A percentile compares a stretch with the other conserved stretches of the same genome.
Evolutionary conservation across 352 stramenopile genomes (phyloP).

Genomic region (Globisporangium paroecandrum): DNA sequence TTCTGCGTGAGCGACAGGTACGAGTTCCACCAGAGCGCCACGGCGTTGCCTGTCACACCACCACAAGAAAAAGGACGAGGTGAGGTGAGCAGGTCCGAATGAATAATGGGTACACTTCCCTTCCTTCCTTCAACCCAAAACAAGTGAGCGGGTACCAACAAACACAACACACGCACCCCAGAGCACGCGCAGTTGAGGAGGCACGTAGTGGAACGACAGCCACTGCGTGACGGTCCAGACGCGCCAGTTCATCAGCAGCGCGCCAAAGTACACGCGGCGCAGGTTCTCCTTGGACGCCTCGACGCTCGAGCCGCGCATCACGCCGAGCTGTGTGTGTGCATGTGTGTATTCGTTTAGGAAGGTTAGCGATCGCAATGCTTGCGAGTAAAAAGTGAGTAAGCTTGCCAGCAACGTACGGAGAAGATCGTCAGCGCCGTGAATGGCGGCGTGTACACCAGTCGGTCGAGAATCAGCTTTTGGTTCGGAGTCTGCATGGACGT

Average conservation of each 20-base stretch:
- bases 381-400: background rate
- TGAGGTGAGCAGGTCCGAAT: background rate
- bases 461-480: slow-evolving; percentile 71
- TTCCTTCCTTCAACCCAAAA: background rate
- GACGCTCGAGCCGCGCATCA: slow-evolving; percentile 51
- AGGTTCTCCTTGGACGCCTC: slow-evolving; percentile 46
- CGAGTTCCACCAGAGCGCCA: slow-evolving; percentile 77
- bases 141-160: background rate
- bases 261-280: slow-evolving; percentile 41
- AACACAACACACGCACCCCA: slow-evolving; percentile 44
- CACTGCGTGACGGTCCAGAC: slow-evolving; percentile 71
- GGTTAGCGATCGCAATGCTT: background rate
- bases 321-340: slow-evolving; percentile 30
- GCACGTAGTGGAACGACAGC: slow-evolving; percentile 75
- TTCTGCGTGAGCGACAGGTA: slow-evolving; percentile 70
- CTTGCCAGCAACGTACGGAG: slow-evolving; percentile 28
- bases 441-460: slow-evolving; percentile 60
- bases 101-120: slow-evolving; percentile 8
- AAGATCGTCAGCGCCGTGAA: slow-evolving; percentile 72
- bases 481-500: slow-evolving; percentile 45
- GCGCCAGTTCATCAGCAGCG: slow-evolving; percentile 66
- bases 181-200: slow-evolving; percentile 61
- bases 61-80: slow-evolving; percentile 7
- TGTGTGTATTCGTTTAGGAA: background rate
- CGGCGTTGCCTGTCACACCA: slow-evolving; percentile 45